Conservation (phyloP, 345 rosid species). For the Populus simonii region DNA sequence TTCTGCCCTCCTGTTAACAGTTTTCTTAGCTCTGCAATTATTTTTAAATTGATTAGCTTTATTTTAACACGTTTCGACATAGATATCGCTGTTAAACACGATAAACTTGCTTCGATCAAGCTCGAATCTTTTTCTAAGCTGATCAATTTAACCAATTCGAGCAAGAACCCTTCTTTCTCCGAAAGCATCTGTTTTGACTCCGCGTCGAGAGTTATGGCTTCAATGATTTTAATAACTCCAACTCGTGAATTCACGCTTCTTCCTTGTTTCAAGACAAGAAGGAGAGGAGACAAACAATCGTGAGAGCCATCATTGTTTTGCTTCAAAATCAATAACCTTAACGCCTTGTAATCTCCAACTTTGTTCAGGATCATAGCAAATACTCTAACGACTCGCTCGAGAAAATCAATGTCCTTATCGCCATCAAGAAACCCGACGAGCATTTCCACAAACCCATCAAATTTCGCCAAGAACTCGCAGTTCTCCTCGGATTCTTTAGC, state of each 20-base stretch:
- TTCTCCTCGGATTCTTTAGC: conserved; percentile 56
- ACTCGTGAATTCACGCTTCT: conserved; percentile 49
- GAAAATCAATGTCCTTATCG: conserved; percentile 16
- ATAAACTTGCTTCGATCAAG: conserved; percentile 55
- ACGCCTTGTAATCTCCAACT: conserved; percentile 34
- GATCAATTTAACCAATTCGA: conserved; percentile 40
- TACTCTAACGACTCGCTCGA: conserved; percentile 43
- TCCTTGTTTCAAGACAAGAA: conserved; percentile 39
- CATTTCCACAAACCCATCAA: conserved; percentile 46
- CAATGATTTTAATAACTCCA: conserved; percentile 54
- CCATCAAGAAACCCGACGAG: conserved; percentile 45
- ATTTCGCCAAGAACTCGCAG: conserved; percentile 43
- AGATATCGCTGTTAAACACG: conserved; percentile 53
- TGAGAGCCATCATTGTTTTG: conserved; percentile 12
- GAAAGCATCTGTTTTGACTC: conserved; percentile 52
- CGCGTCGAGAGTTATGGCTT: conserved; percentile 48
- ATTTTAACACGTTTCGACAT: conserved; percentile 48
- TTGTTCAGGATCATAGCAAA: conserved; percentile 38
- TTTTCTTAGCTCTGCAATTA: conserved; percentile 39
- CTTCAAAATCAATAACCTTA: conserved; percentile 39
- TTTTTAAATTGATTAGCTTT: conserved; percentile 37
- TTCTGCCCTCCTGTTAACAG: conserved; percentile 37
- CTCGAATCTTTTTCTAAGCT: conserved; percentile 38
- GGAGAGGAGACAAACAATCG: conserved; percentile 43
- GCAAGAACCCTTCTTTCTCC: conserved; percentile 51